Percentiles rank a stretch among this genome's conserved stretches.
phyloP scores from a whole-genome alignment of 2,329 filamentous ascomycete species.

The Beauveria varroae region DNA sequence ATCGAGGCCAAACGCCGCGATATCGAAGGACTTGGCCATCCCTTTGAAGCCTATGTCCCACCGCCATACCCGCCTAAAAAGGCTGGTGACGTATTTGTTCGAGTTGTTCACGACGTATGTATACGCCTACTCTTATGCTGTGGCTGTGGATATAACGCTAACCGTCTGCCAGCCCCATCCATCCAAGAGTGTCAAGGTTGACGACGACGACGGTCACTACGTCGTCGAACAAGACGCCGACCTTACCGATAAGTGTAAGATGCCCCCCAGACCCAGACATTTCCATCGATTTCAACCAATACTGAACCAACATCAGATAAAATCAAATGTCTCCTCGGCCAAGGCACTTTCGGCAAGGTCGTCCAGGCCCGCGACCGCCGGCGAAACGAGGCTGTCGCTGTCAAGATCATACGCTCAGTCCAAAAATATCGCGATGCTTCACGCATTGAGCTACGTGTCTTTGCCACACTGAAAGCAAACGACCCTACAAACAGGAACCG shows the following conservation, averaged over 20 bases:
- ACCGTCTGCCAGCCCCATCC: slow-evolving; percentile 20
- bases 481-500: slow-evolving; percentile 88
- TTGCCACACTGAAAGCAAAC: slow-evolving; percentile 86
- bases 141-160: background rate
- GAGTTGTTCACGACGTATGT: slow-evolving; percentile 56
- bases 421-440: slow-evolving; percentile 97
- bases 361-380: slow-evolving; percentile 82
- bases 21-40: slow-evolving; percentile 60
- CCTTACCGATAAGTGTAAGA: slow-evolving; percentile 81
- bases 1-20: slow-evolving; percentile 77
- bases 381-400: slow-evolving; percentile 72
- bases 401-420: slow-evolving; percentile 97
- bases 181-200: slow-evolving; percentile 64
- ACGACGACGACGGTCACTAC: slow-evolving; percentile 96
- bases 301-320: slow-evolving; percentile 51
- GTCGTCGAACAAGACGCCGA: slow-evolving; percentile 83
- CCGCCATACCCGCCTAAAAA: slow-evolving; percentile 87
- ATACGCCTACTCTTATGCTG: background rate
- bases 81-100: slow-evolving; percentile 66
- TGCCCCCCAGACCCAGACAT: background rate
- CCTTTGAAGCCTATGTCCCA: slow-evolving; percentile 73
- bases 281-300: too few species aligned
- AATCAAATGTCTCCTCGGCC: slow-evolving; percentile 82
- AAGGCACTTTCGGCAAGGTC: slow-evolving; percentile 97
- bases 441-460: slow-evolving; percentile 84